Conservation (phyloP, 116 monocot species). For the Posidonia oceanica region DNA sequence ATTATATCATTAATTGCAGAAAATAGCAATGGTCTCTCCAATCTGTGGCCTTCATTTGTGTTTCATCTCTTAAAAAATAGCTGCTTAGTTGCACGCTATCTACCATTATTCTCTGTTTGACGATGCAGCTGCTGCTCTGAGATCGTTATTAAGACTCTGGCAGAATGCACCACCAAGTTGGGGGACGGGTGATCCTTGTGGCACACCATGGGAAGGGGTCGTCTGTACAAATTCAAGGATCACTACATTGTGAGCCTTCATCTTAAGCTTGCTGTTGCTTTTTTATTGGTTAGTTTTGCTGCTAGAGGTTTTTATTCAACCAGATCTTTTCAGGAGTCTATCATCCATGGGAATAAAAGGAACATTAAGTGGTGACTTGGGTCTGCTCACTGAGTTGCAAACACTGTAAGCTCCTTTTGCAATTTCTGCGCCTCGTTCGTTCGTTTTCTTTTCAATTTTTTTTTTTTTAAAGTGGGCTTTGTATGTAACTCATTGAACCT, state of each 20-base stretch:
- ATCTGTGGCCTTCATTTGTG: no score
- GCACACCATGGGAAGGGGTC: constrained; percentile 61
- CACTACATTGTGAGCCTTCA: constrained; percentile 32
- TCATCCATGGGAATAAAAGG: constrained; percentile 50
- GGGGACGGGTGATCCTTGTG: constrained; percentile 60
- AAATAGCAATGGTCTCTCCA: no score
- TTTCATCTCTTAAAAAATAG: neutral
- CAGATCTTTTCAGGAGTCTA: constrained; percentile 28
- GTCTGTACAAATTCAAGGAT: constrained; percentile 40
- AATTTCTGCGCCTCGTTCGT: no score
- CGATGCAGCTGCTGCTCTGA: constrained; percentile 42
- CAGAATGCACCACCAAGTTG: constrained; percentile 54
- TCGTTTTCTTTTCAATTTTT: no score
- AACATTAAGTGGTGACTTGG: constrained; percentile 41
- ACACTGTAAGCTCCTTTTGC: constrained; percentile 34
- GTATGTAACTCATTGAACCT: no score
- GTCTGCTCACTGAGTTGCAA: constrained; percentile 27
- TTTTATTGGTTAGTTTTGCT: neutral
- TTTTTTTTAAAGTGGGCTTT: no score
- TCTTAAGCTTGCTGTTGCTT: neutral
- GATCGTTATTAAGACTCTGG: constrained; percentile 36
- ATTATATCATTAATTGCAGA: no score
- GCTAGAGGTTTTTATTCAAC: neutral
- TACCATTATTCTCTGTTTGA: neutral
- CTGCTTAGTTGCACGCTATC: neutral